Evolutionary conservation across 257 asterid species (phyloP).

Genomic region (Striga asiatica): DNA sequence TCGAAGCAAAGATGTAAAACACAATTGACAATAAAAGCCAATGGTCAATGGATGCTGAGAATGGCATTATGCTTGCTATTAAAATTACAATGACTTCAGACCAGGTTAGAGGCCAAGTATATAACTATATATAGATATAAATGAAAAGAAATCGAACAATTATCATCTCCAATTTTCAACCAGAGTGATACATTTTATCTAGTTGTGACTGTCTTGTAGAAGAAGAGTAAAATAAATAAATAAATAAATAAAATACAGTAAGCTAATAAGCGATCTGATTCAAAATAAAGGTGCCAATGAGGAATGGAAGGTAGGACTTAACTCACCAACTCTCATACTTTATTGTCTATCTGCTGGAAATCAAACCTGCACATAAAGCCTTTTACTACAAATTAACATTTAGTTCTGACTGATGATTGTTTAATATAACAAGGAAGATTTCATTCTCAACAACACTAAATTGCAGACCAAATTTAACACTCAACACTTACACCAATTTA

Average conservation of each 20-base stretch:
- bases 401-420: neutral
- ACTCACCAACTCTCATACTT: constrained; percentile 30
- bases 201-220: constrained; percentile 11
- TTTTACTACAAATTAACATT: constrained; percentile 15
- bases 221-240: too few relatives aligned
- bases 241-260: too few relatives aligned
- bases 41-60: constrained; percentile 17
- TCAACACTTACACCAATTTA: neutral
- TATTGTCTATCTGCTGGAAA: constrained; percentile 12
- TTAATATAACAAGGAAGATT: neutral
- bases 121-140: too few relatives aligned
- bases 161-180: neutral
- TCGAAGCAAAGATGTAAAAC: constrained; percentile 23
- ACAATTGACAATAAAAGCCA: constrained; percentile 20
- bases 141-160: too few relatives aligned
- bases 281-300: constrained; percentile 13
- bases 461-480: constrained; percentile 8
- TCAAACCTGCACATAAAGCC: constrained; percentile 30
- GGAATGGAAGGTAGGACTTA: constrained; percentile 29
- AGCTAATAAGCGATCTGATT: too few relatives aligned
- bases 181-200: neutral
- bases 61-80: constrained; percentile 24
- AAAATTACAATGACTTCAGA: neutral
- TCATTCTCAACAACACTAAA: constrained; percentile 15
- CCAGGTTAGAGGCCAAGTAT: constrained; percentile 3